These are phyloP conservation scores for Steccherinum ochraceum DNA, from an alignment of 768 basidiomycete genomes.

Conservation along the genomic window DNA sequence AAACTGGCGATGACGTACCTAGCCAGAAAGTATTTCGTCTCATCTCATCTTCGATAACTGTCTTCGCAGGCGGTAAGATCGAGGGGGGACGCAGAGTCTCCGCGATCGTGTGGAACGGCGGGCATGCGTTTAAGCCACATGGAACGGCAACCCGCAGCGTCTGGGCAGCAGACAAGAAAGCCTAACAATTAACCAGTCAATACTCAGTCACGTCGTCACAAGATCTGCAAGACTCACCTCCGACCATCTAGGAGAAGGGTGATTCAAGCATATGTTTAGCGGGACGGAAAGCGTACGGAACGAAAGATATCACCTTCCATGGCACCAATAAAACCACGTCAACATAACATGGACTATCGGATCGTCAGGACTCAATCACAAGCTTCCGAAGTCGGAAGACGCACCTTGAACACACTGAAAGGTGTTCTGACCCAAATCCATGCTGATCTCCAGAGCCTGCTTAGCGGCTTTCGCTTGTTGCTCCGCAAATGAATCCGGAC, in stretches of 20 bases:
- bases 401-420: conserved; percentile 60
- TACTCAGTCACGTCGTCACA: neutral
- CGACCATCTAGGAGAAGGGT: conserved; percentile 48
- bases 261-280: neutral
- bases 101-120: conserved; percentile 62
- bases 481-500: conserved; percentile 60
- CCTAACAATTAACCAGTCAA: conserved; percentile 27
- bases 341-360: conserved; percentile 52
- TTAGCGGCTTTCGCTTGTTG: conserved; percentile 53
- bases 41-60: conserved; percentile 62
- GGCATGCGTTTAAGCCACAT: conserved; percentile 62
- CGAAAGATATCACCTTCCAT: conserved; percentile 48
- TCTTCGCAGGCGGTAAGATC: conserved; percentile 52
- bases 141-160: conserved; percentile 55
- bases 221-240: conserved; percentile 38
- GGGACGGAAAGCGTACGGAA: neutral
- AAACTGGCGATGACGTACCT: conserved; percentile 15
- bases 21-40: conserved; percentile 66
- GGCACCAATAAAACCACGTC: conserved; percentile 70
- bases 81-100: conserved; percentile 50
- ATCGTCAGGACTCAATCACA: neutral
- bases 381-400: neutral
- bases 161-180: conserved; percentile 53
- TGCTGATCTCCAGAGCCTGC: conserved; percentile 39
- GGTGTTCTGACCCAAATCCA: conserved; percentile 46